These are phyloP conservation scores for Colletotrichum kahawae DNA, from an alignment of 2,329 filamentous ascomycete genomes.

Conservation along the genomic window DNA sequence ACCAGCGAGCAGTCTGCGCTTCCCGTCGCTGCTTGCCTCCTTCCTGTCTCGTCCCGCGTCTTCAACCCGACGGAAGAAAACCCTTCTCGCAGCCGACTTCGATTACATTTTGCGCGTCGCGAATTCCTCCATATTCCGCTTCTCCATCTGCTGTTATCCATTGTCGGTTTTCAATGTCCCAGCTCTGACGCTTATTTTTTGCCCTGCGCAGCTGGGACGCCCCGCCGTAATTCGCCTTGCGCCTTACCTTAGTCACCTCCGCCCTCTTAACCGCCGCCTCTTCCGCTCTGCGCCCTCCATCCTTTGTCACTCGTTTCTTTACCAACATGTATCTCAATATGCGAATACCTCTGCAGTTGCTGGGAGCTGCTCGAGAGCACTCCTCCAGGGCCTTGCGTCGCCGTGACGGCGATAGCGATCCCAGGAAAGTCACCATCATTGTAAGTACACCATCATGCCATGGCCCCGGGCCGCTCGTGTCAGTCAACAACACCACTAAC, in stretches of 20 bases:
- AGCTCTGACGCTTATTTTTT: conserved; percentile 10
- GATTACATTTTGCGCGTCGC: neutral
- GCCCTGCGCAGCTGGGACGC: conserved; percentile 18
- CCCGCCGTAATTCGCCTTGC: conserved; percentile 9
- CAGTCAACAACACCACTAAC: neutral
- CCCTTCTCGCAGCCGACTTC: neutral
- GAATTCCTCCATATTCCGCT: neutral
- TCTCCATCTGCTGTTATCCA: neutral
- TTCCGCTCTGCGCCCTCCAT: neutral
- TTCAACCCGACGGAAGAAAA: neutral
- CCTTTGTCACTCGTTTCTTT: conserved; percentile 12
- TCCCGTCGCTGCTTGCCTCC: neutral
- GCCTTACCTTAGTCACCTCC: neutral
- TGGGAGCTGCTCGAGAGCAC: neutral
- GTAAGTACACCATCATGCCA: conserved; percentile 2
- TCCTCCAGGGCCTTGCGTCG: neutral
- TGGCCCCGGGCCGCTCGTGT: neutral
- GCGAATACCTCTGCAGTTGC: conserved; percentile 1
- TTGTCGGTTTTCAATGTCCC: conserved; percentile 6
- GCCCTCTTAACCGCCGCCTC: neutral
- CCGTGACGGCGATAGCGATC: neutral
- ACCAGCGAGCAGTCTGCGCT: neutral
- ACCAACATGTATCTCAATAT: conserved; percentile 10
- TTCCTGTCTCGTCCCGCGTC: neutral
- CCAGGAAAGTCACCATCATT: conserved; percentile 15